A percentile compares a stretch with the other conserved stretches of the same genome.
These are phyloP conservation scores for Chaetomidium leptoderma DNA, from an alignment of 495 filamentous ascomycete genomes.

Conservation along the genomic window DNA sequence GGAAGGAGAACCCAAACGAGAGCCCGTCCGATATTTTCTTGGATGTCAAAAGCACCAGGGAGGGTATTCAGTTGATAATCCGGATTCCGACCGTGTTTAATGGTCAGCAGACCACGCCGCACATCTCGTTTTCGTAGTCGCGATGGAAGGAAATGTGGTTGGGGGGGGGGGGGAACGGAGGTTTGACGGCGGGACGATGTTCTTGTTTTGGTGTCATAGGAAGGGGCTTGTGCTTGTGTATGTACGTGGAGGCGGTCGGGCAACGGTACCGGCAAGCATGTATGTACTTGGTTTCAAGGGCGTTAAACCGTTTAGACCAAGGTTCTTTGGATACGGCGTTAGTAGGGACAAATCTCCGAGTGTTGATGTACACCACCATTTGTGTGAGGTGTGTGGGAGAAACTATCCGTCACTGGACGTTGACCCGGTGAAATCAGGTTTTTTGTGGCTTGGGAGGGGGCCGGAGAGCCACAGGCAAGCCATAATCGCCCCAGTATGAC, in stretches of 20 bases:
- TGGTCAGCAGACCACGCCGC: constrained; percentile 30
- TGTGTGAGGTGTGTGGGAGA: constrained; percentile 3
- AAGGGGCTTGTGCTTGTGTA: background rate
- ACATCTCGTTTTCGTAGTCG: constrained; percentile 32
- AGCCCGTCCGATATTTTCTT: constrained; percentile 51
- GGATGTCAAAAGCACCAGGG: constrained; percentile 50
- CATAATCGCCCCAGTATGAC: constrained; percentile 4
- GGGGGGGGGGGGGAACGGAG: too few relatives aligned
- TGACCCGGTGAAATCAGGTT: constrained; percentile 4
- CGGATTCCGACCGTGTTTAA: constrained; percentile 49
- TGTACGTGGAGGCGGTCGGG: too few relatives aligned
- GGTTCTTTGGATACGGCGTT: background rate
- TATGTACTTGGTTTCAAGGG: background rate
- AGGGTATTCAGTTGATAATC: constrained; percentile 50
- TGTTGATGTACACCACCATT: background rate
- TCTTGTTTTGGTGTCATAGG: background rate
- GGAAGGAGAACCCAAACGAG: constrained; percentile 36
- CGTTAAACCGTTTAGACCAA: background rate
- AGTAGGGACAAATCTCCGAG: background rate
- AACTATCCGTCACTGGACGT: background rate
- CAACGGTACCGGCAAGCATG: background rate
- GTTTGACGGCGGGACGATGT: background rate
- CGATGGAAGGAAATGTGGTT: background rate
- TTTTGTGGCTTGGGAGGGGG: background rate
- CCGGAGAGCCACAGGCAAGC: constrained; percentile 1